Evolutionary conservation across 1,139 yeast genomes (phyloP).

Genomic region (Debaryomyces singareniensis): DNA sequence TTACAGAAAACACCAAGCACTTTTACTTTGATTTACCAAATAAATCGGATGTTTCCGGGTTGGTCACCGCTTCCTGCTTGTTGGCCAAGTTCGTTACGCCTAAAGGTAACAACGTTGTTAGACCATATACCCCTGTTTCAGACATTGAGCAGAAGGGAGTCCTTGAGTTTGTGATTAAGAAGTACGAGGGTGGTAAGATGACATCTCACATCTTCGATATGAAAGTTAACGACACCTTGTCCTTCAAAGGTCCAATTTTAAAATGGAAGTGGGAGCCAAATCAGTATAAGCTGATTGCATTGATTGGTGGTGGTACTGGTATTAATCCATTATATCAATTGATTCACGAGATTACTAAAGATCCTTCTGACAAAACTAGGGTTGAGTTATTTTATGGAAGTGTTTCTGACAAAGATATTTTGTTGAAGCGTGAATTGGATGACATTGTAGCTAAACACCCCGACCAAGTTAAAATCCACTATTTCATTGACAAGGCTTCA

Average conservation of each 20-base stretch:
- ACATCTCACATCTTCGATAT: constrained; percentile 66
- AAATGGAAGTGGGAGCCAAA: constrained; percentile 93
- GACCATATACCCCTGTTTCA: constrained; percentile 94
- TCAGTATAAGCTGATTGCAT: constrained; percentile 66
- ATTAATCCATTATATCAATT: constrained; percentile 93
- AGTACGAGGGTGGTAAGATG: constrained; percentile 81
- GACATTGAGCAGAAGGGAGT: constrained; percentile 66
- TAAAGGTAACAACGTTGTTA: constrained; percentile 82
- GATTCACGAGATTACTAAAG: constrained; percentile 67
- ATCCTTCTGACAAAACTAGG: constrained; percentile 73
- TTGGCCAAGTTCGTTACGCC: constrained; percentile 76
- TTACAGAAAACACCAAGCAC: constrained; percentile 61
- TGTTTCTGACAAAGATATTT: constrained; percentile 69
- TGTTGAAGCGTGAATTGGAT: constrained; percentile 76
- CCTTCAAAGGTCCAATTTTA: constrained; percentile 91
- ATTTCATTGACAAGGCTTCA: constrained; percentile 68
- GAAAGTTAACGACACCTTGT: constrained; percentile 72
- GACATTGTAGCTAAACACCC: constrained; percentile 52
- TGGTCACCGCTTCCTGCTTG: constrained; percentile 73
- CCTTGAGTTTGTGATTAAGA: constrained; percentile 78
- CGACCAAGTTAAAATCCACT: constrained; percentile 65
- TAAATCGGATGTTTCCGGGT: constrained; percentile 67
- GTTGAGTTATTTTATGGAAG: constrained; percentile 74
- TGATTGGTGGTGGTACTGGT: constrained; percentile 97
- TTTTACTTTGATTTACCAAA: constrained; percentile 68